Evolutionary conservation across 306 rosid genomes (phyloP), one percentile per base, ranked within the genome.

Genomic region (Glycine tomentella): DNA sequence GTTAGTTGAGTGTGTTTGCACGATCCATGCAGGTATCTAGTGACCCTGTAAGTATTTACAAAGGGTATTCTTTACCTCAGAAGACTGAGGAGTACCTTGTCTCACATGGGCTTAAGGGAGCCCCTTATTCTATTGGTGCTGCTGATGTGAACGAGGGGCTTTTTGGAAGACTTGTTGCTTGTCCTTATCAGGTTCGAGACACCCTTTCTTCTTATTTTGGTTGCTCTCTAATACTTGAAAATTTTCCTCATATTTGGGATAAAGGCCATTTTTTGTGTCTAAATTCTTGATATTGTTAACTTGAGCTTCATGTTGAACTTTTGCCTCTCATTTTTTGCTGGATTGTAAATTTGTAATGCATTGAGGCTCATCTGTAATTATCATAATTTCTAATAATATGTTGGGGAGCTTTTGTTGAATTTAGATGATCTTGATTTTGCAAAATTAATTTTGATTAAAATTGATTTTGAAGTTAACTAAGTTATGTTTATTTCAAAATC

Each of bases 91-190:
- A 84, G 51, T 76, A 87, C 80, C 91, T 95, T 66, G 82, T 72
- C 72, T 90, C 96, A 0, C 89, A 83, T 50, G 98, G 99, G 61
- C 92, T 93, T 17, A 90, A 76, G 79, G 91, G 86, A 50, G 90
- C 96, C 50, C 61, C 86, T 55, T 93, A 93, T 82, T 83, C 96
- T 79, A 77, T 90, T 52, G 80, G 85, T 79, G 96, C 92, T 49
- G 74, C 81, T 52, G 81, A 88, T 82, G 85, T 92, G 57, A 75
- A 83, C 59, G 87, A 86, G 12, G 89, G 75, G 17, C 87, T 90
- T 31, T 88, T 91, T 80, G 99, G 96, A 51, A 72, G 86, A 50
- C 86, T 93, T 52, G 85, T 62, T 62, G 70, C 90, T 76, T 93
- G 98, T 63, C 92, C 97, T 72, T 82, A 38, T 69, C 91, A 89